phyloP scores from a whole-genome alignment of 768 basidiomycete genomes.

The Gautieria morchelliformis region DNA sequence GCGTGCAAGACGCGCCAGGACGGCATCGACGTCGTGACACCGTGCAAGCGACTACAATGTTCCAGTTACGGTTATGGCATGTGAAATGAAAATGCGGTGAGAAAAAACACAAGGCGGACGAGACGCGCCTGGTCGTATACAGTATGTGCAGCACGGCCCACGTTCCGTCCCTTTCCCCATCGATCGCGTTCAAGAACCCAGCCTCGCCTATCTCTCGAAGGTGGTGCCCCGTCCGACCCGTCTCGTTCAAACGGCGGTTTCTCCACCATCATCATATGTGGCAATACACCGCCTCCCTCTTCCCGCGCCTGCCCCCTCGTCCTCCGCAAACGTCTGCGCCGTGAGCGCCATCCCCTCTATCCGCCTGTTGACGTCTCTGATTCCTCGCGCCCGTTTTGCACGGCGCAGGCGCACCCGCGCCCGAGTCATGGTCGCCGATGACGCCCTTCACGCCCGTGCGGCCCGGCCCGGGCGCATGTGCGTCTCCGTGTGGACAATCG shows the following conservation, averaged over 20 bases:
- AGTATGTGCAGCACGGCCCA: slow-evolving; percentile 86
- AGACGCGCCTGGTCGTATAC: slow-evolving; percentile 64
- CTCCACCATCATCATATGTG: slow-evolving; percentile 10
- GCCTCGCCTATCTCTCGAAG: slow-evolving; percentile 68
- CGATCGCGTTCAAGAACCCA: slow-evolving; percentile 67
- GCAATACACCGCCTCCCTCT: slow-evolving; percentile 24
- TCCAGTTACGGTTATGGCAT: not conserved
- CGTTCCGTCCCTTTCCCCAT: slow-evolving; percentile 53
- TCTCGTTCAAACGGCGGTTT: slow-evolving; percentile 39
- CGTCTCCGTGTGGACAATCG: no score
- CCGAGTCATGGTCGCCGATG: slow-evolving; percentile 72
- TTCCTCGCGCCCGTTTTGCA: slow-evolving; percentile 40
- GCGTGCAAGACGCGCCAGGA: slow-evolving; percentile 59
- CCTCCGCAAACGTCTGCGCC: slow-evolving; percentile 61
- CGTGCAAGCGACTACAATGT: slow-evolving; percentile 58
- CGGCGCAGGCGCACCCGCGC: slow-evolving; percentile 33
- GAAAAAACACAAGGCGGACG: no score
- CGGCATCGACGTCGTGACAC: slow-evolving; percentile 63
- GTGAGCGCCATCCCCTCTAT: slow-evolving; percentile 62
- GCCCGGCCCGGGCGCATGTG: slow-evolving; percentile 76
- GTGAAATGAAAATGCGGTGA: not conserved
- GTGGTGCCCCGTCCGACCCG: slow-evolving; percentile 64
- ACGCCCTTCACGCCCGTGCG: slow-evolving; percentile 86
- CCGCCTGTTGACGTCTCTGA: slow-evolving; percentile 39
- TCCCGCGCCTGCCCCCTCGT: slow-evolving; percentile 45